Evolutionary conservation across 2,329 filamentous ascomycete species (phyloP), one percentile per base, ranked within the genome.

Genomic region (Aspergillus quadricinctus): DNA sequence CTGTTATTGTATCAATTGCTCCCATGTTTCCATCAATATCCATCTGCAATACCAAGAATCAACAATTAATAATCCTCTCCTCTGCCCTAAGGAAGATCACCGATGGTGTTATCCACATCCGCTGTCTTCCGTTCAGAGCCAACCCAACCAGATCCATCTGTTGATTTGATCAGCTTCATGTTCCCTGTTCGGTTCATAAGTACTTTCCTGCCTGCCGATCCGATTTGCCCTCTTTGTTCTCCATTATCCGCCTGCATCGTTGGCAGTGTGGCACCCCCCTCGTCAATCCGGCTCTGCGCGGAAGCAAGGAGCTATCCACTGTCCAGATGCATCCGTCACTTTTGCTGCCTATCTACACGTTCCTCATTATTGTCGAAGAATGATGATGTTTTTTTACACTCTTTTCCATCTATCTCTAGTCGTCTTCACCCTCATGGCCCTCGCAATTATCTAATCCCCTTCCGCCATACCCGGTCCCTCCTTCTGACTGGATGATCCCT

Each of bases 391-490:
- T 31, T 31, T 25, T 43, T 31, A 21, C 49, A 43, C 43, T 50
- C 35, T 53, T 48, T 25, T 17, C 10, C 31, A 27, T 48, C 19
- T 11, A 6, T 27, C 10, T 27, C n/a, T 48, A 23, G 46, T 40
- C 43, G 17, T 54, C 49, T 49, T 52, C 55, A 14, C 29, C 14
- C 6, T 4, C 31, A 28, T 53, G 52, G 49, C 51, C 55, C 8
- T 54, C 52, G 50, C 50, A 51, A 63, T 63, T 60, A 60, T 62
- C 58, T 62, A 62, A 64, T 56, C 57, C 56, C 14, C 54, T 63
- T 59, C 61, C 61, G 59, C 54, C 57, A 58, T 54, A 69, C 63
- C 66, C 68, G 66, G 65, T 23, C 53, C 40, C 53, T 57, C 52
- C 35, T 55, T 62, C 57, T 64, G 40, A 57, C 57, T 62, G 49